Percentiles rank a stretch among this genome's conserved stretches.
phyloP scores from a whole-genome alignment of 768 basidiomycete species.

The Piloderma croceum region DNA sequence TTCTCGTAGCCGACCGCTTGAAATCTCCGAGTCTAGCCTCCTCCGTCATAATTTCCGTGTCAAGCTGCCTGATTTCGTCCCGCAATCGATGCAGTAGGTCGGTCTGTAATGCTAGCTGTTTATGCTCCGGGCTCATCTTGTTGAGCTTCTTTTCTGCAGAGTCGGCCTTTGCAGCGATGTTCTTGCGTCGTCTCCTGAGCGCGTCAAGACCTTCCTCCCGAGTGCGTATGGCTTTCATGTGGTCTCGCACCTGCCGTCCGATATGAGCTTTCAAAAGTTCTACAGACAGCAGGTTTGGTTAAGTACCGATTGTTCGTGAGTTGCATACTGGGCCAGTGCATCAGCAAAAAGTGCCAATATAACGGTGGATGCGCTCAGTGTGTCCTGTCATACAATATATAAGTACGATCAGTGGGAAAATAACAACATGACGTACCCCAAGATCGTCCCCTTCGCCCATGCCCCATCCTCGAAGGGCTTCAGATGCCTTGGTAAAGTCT shows the following conservation, averaged over 20 bases:
- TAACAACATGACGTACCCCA: constrained; percentile 41
- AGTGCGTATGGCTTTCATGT: constrained; percentile 78
- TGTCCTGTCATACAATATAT: constrained; percentile 46
- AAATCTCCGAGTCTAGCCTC: constrained; percentile 79
- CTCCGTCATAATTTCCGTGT: constrained; percentile 77
- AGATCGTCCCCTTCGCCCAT: constrained; percentile 80
- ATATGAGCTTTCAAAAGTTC: background rate
- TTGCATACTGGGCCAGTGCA: constrained; percentile 64
- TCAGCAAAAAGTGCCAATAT: constrained; percentile 63
- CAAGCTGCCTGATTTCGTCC: constrained; percentile 72
- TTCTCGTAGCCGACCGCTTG: constrained; percentile 64
- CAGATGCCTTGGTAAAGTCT: constrained; percentile 65
- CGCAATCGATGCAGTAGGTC: constrained; percentile 64
- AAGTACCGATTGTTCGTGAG: constrained; percentile 64
- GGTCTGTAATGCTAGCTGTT: constrained; percentile 69
- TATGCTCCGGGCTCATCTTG: constrained; percentile 88
- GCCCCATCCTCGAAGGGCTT: constrained; percentile 70
- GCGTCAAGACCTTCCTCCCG: constrained; percentile 81
- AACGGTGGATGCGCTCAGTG: constrained; percentile 61
- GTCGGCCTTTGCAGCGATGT: constrained; percentile 66
- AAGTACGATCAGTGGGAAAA: constrained; percentile 1
- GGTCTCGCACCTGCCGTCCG: constrained; percentile 26
- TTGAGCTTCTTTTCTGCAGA: constrained; percentile 81
- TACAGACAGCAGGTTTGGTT: constrained; percentile 18
- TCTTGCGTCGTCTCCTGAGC: constrained; percentile 62